phyloP scores from a whole-genome alignment of 441 rosid genomes.

The Pelargonium citronellum region DNA sequence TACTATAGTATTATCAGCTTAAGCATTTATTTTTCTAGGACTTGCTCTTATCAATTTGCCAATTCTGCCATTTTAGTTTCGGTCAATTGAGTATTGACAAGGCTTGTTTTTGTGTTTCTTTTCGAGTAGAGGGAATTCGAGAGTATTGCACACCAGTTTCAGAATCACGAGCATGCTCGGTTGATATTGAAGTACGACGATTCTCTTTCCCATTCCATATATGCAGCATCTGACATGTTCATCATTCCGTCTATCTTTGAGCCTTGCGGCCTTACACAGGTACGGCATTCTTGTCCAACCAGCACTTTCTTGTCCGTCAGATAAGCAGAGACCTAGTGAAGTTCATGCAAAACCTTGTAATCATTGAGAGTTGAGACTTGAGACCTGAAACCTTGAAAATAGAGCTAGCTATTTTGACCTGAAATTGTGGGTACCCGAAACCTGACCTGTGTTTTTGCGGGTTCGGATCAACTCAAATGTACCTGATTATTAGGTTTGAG shows the following conservation, averaged over 20 bases:
- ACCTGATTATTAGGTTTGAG: no score
- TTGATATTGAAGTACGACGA: slow-evolving; percentile 83
- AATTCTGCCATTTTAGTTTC: background rate
- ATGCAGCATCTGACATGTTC: slow-evolving; percentile 83
- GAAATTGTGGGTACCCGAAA: no score
- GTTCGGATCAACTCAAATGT: no score
- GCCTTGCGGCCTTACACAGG: slow-evolving; percentile 99
- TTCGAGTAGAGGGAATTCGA: slow-evolving; percentile 73
- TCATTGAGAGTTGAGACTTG: no score
- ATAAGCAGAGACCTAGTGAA: background rate
- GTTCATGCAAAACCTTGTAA: background rate
- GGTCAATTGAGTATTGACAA: background rate
- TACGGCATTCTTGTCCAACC: slow-evolving; percentile 15
- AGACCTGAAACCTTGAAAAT: no score
- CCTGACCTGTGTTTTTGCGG: no score
- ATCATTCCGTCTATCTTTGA: slow-evolving; percentile 93
- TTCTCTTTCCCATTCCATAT: slow-evolving; percentile 74
- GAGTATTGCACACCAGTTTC: slow-evolving; percentile 68
- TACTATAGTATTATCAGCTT: background rate
- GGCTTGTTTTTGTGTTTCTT: slow-evolving; percentile 10
- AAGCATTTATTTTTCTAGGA: background rate
- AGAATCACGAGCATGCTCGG: slow-evolving; percentile 57
- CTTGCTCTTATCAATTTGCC: slow-evolving; percentile 7
- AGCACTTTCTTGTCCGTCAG: no score
- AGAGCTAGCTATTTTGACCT: no score